Percentiles rank a stretch among this genome's conserved stretches.
Evolutionary conservation across 352 stramenopile species (phyloP).

Genomic region (Globisporangium middletonii): DNA sequence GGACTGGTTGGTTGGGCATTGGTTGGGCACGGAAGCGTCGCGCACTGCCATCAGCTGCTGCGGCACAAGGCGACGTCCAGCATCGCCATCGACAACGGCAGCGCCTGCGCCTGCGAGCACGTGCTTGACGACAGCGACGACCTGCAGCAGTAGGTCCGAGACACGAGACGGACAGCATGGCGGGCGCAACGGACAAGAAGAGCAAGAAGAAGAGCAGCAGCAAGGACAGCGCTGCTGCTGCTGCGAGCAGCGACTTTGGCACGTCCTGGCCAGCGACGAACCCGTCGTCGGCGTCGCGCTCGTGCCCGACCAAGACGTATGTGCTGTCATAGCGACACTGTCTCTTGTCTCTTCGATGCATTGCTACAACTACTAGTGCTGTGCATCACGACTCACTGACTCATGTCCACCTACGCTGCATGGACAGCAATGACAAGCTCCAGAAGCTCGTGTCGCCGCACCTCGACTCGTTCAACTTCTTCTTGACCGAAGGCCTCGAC

Average conservation of each 20-base stretch:
- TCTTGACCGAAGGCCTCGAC: conserved; percentile 93
- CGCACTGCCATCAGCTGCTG: not conserved
- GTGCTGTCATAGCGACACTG: conserved; percentile 2
- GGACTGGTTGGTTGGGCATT: conserved; percentile 1
- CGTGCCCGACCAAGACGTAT: conserved; percentile 62
- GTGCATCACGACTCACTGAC: not conserved
- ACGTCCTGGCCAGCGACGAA: conserved; percentile 79
- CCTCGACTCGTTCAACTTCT: conserved; percentile 98
- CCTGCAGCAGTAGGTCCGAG: not conserved
- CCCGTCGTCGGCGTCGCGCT: conserved; percentile 69
- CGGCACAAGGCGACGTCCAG: not conserved
- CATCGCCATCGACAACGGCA: not conserved
- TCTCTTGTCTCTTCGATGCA: not conserved
- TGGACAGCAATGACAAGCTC: conserved; percentile 65
- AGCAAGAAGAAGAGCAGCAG: conserved; percentile 44
- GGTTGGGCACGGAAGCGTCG: conserved; percentile 2
- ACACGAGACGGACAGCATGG: not conserved
- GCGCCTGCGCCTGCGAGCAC: not conserved
- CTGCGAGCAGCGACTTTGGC: conserved; percentile 23
- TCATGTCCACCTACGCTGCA: not conserved
- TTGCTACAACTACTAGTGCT: not conserved
- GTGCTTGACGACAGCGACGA: not conserved
- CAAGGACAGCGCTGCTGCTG: conserved; percentile 19
- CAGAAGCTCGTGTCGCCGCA: conserved; percentile 94
- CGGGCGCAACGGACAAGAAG: conserved; percentile 40